phyloP scores from a whole-genome alignment of 2,329 filamentous ascomycete genomes.

The Cordyceps tenuipes region DNA sequence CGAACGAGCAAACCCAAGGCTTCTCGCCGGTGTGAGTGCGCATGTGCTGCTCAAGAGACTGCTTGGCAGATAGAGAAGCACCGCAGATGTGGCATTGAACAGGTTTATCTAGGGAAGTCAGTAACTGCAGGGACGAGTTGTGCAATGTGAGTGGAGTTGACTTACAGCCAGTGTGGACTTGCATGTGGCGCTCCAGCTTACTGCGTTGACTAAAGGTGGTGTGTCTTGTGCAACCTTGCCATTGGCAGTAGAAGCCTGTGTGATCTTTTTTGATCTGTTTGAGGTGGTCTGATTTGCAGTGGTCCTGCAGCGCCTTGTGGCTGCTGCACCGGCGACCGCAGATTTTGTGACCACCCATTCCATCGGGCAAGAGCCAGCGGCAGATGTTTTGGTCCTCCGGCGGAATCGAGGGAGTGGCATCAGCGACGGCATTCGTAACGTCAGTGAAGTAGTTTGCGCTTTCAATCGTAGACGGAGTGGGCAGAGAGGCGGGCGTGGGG shows the following conservation, averaged over 20 bases:
- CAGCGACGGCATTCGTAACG: neutral
- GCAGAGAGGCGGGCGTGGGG: slow-evolving; percentile 20
- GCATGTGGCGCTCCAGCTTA: slow-evolving; percentile 57
- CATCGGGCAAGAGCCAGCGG: slow-evolving; percentile 22
- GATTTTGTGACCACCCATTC: slow-evolving; percentile 13
- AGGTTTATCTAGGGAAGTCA: slow-evolving; percentile 44
- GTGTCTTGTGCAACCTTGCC: slow-evolving; percentile 47
- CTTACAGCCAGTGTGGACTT: slow-evolving; percentile 57
- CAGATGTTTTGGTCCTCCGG: slow-evolving; percentile 23
- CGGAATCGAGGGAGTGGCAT: slow-evolving; percentile 15
- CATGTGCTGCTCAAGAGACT: slow-evolving; percentile 59
- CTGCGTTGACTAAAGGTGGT: slow-evolving; percentile 50
- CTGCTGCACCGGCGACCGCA: slow-evolving; percentile 31
- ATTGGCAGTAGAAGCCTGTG: slow-evolving; percentile 45
- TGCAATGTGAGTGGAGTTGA: slow-evolving; percentile 12
- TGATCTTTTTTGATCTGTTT: slow-evolving; percentile 34
- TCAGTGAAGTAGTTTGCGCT: slow-evolving; percentile 12
- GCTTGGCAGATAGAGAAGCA: slow-evolving; percentile 54
- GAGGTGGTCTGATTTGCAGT: slow-evolving; percentile 45
- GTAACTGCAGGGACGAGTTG: neutral
- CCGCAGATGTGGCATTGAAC: slow-evolving; percentile 48
- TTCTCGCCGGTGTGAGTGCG: slow-evolving; percentile 59
- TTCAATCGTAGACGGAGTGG: slow-evolving; percentile 22
- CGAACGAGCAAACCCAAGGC: slow-evolving; percentile 47
- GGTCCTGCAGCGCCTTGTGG: slow-evolving; percentile 44